phyloP scores from a whole-genome alignment of 2,329 filamentous ascomycete species.

The Diaporthe citrichinensis region DNA sequence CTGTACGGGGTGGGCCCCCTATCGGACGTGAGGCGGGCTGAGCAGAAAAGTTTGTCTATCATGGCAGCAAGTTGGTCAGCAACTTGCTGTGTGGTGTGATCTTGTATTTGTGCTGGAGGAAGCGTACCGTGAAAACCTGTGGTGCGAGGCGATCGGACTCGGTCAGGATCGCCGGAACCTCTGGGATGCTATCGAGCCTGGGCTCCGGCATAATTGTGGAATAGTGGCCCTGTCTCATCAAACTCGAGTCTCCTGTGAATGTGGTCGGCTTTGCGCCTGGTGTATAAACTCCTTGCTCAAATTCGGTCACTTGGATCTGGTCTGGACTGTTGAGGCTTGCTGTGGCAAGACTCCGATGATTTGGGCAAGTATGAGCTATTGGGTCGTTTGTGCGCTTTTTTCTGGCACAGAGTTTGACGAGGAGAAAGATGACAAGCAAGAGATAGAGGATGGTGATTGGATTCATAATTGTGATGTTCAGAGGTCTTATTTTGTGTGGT shows the following conservation, averaged over 20 bases:
- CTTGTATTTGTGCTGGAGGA: not conserved
- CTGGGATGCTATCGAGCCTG: not conserved
- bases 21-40: not conserved
- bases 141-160: not conserved
- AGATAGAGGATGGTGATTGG: not conserved
- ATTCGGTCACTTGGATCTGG: not conserved
- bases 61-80: not conserved
- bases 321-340: not conserved
- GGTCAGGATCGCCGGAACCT: not conserved
- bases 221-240: not conserved
- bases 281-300: not conserved
- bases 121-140: not conserved
- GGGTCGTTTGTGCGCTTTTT: not conserved
- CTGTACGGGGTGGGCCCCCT: not conserved
- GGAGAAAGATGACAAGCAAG: not conserved
- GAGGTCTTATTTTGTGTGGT: not conserved
- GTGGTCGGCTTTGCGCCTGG: not conserved
- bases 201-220: not conserved
- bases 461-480: not conserved
- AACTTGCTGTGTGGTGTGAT: not conserved
- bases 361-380: not conserved
- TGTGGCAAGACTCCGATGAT: not conserved
- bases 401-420: not conserved
- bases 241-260: not conserved
- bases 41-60: not conserved